phyloP scores from a whole-genome alignment of 2,329 filamentous ascomycete species.

The Fusarium sp. region DNA sequence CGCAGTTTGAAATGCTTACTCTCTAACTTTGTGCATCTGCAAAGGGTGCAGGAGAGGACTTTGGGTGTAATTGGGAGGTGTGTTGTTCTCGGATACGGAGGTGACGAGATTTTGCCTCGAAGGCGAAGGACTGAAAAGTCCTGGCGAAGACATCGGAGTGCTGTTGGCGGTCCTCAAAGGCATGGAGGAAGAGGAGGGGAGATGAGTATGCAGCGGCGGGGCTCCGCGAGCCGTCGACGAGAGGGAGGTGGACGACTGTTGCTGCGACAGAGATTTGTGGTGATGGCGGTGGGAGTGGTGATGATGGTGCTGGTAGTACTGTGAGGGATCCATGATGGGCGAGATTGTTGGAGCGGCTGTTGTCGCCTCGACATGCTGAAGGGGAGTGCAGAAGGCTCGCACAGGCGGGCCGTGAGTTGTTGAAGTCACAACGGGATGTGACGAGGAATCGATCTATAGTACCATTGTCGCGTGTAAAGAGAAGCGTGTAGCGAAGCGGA shows the following conservation, averaged over 20 bases:
- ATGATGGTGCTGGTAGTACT: constrained; percentile 39
- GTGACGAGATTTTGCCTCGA: constrained; percentile 54
- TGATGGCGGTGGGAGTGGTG: constrained; percentile 37
- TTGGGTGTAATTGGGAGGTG: constrained; percentile 58
- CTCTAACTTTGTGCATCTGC: constrained; percentile 78
- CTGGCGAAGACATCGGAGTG: constrained; percentile 69
- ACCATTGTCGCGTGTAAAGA: constrained; percentile 36
- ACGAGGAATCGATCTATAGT: constrained; percentile 39
- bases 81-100: constrained; percentile 63
- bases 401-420: constrained; percentile 35
- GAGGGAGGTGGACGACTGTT: constrained; percentile 44
- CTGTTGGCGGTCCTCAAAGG: constrained; percentile 61
- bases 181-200: constrained; percentile 51
- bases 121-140: constrained; percentile 66
- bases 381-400: constrained; percentile 34
- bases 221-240: constrained; percentile 38
- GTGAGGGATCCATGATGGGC: constrained; percentile 43
- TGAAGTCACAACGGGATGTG: constrained; percentile 37
- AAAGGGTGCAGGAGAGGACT: constrained; percentile 76
- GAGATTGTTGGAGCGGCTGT: constrained; percentile 34
- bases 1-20: constrained; percentile 63
- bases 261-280: constrained; percentile 44
- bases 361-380: constrained; percentile 44
- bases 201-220: constrained; percentile 45
- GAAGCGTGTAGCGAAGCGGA: constrained; percentile 8